Evolutionary conservation across 768 basidiomycete species (phyloP).

Genomic region (Butyriboletus loyo): DNA sequence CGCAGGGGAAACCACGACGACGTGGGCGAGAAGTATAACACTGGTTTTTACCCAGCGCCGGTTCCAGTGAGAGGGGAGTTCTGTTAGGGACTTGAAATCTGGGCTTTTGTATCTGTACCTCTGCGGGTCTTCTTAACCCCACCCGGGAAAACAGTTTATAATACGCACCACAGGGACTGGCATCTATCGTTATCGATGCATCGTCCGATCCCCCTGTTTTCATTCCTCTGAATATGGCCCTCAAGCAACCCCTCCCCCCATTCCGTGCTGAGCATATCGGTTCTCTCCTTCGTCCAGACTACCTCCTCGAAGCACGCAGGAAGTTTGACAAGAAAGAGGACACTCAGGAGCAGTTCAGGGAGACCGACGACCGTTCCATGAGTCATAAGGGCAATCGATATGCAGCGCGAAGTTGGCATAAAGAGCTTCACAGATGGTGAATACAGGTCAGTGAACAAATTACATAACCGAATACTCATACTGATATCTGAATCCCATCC

Average conservation of each 20-base stretch:
- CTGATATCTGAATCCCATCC: conserved; percentile 3
- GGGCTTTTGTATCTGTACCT: too few species aligned
- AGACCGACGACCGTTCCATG: conserved; percentile 40
- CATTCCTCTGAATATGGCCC: conserved; percentile 8
- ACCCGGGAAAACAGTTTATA: conserved; percentile 2
- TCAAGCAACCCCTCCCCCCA: conserved; percentile 36
- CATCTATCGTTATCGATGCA: background rate
- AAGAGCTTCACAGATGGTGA: conserved; percentile 44
- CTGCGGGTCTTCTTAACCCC: too few species aligned
- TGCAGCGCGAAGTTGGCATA: conserved; percentile 41
- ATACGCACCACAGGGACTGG: background rate
- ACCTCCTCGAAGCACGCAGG: conserved; percentile 37
- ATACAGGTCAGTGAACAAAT: conserved; percentile 30
- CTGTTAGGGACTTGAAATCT: too few species aligned
- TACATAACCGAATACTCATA: background rate
- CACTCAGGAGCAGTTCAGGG: conserved; percentile 34
- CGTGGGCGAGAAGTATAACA: too few species aligned
- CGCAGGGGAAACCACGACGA: too few species aligned
- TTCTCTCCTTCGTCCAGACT: conserved; percentile 40
- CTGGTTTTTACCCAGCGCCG: too few species aligned
- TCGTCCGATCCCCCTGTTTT: too few species aligned
- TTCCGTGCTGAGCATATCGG: conserved; percentile 47
- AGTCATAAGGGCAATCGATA: conserved; percentile 33
- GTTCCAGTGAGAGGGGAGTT: too few species aligned
- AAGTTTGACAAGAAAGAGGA: conserved; percentile 35